Base-by-base conservation (phyloP, 2,329 filamentous ascomycete genomes). In the Colletotrichum sp. region DNA sequence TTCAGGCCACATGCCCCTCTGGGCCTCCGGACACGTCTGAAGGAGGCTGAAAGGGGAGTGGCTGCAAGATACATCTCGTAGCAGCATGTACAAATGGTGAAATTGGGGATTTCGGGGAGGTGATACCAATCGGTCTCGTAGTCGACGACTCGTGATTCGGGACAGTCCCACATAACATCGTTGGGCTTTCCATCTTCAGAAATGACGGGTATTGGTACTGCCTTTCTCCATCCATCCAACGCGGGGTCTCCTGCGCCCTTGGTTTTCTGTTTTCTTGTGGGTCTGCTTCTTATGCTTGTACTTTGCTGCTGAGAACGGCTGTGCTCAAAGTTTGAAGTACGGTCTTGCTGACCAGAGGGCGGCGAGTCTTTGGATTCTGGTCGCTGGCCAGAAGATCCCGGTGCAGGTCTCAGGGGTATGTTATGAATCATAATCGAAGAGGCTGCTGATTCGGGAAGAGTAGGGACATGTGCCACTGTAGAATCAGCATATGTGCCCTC, bases 31-130 rank as follows among this genome's bases (percentile, higher is more conserved):
- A 79, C 71, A 6, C 77, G 74, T 33, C 76, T 69, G 43, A 87
- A 87, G 0, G 79, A 67, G 0, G 64, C 21, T 0, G 78, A 77
- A 5, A 86, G 79, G 0, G 54, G 58, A 0, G 83, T 84, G 0
- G 67, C 27, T 27, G 79, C 72, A 15, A 87, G 81, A 70, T 84
- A 68, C 34, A 84, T 82, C 8, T 80, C 79, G 38, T 86, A 83
- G 74, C 86, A 88, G 27, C 80, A 77, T 3, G 84, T 84, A 74
- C 86, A 88, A 38, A 87, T 78, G 5, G 81, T 70, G 29, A 81
- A 85, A 3, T 79, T 76, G 0, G 82, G 80, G 4, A 78, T 38
- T 5, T 79, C 77, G 3, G 74, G 70, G 2, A 81, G 62, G 2
- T 75, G 78, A 61, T 84, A 82, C 80, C 83, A 85, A n/a, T 78